Conservation (phyloP, 495 filamentous ascomycete genomes). For the Bombardia bombarda region DNA sequence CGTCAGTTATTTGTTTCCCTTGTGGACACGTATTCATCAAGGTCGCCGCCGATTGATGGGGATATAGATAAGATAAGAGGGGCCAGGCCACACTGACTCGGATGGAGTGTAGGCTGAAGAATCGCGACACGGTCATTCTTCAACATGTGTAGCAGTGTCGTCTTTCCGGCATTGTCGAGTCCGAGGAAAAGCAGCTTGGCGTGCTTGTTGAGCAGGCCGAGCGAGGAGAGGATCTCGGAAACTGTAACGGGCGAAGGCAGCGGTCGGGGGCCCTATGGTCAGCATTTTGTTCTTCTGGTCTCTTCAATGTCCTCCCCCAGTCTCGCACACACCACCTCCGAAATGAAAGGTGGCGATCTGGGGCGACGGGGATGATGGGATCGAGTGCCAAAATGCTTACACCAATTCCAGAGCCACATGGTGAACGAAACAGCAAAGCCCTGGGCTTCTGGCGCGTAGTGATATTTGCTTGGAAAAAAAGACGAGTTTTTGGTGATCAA, state of each 20-base stretch:
- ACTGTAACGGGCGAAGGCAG: slow-evolving; percentile 49
- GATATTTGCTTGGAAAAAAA: not conserved
- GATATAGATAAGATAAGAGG: not conserved
- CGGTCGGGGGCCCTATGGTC: slow-evolving; percentile 12
- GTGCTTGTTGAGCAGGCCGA: slow-evolving; percentile 94
- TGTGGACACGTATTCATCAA: slow-evolving; percentile 6
- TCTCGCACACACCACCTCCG: no score
- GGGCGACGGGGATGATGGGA: not conserved
- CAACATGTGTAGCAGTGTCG: slow-evolving; percentile 84
- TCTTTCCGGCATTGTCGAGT: slow-evolving; percentile 97
- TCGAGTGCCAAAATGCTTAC: slow-evolving; percentile 45
- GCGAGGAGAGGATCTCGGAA: slow-evolving; percentile 81
- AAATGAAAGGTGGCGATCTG: not conserved
- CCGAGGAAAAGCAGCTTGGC: slow-evolving; percentile 90
- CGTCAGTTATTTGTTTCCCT: slow-evolving; percentile 15
- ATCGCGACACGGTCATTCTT: slow-evolving; percentile 97
- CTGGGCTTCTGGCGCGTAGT: not conserved
- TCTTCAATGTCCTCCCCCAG: slow-evolving; percentile 2
- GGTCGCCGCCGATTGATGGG: not conserved
- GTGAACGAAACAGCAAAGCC: slow-evolving; percentile 30
- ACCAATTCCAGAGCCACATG: slow-evolving; percentile 98
- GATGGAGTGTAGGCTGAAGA: slow-evolving; percentile 81
- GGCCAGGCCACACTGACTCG: slow-evolving; percentile 50
- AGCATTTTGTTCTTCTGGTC: slow-evolving; percentile 6
- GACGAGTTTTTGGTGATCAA: not conserved